Evolutionary conservation across 2,329 filamentous ascomycete species (phyloP), one percentile per base, ranked within the genome.

Genomic region (Ophiostoma angusticollis): DNA sequence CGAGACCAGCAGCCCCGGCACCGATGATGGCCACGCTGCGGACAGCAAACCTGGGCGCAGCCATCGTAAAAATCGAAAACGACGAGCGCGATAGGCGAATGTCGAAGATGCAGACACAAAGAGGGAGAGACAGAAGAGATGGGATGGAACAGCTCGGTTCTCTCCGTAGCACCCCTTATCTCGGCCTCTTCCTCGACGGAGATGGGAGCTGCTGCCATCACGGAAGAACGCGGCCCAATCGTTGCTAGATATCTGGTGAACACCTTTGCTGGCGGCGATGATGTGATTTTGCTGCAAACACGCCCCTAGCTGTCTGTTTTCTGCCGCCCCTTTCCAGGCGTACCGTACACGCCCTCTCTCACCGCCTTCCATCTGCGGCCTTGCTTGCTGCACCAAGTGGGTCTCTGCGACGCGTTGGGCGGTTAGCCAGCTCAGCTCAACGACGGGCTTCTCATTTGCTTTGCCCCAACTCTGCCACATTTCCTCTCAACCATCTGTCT

Each of bases 1-100:
- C 74, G 4, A 94, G 65, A 5, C 89, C 87, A 45, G 73, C 74
- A 0, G 87, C 83, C 0, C 87, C 87, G 9, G 82, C 86, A 17
- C 87, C 87, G 47, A 95, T 75, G 44, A 95, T 67, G 48, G 83
- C 84, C 47, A 94, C 67, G 32, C 60, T 72, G 43, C 67, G 67
- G 35, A 82, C 67, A 45, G 62, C 47, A 52, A 74, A 75, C 4
- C 14, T 31, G 3, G 47, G 42, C 9, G 54, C 48, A 8, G 52
- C 47, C 53, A 58, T 58, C 11, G 2, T 39, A 21, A 9, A 18
- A 23, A 21, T n/a, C 3, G 17, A 16, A 14, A 39, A 9, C 25
- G 29, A 8, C 6, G 6, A 19, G 25, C 25, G n/a, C 25, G 25
- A 28, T n/a, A 28, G 25, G n/a, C n/a, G n/a, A 13, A 28, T 9